Base-by-base conservation (phyloP, 2,329 filamentous ascomycete species). In the Botryotinia calthae region DNA sequence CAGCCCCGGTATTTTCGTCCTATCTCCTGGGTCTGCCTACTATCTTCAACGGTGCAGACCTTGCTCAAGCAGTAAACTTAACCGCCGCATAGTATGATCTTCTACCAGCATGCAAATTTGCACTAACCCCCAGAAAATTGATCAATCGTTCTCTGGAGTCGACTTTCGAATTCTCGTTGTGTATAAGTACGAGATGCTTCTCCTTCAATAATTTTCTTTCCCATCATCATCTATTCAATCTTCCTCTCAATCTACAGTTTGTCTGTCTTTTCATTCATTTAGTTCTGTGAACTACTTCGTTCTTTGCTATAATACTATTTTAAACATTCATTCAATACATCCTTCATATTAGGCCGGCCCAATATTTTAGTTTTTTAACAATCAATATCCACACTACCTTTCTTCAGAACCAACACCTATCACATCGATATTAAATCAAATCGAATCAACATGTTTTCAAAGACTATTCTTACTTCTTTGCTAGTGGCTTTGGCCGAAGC, bases 201-300 rank as follows among this genome's bases (percentile, higher is more conserved):
- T 67, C 48, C 28, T 28, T 28, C 28, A 8, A 62, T 9, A 16
- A 48, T 8, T n/a, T 18, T 31, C 12, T 44, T 54, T 42, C 34
- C 54, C 58, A 48, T 64, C 61, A 46, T 46, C 59, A 46, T 62
- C 54, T 58, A 67, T 61, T 25, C 34, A 46, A 46, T 70, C 58
- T 31, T 72, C 58, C 40, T 71, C 56, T 59, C 46, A 48, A 62
- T 62, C 71, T 46, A 51, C 42, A 72, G 48, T 63, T 72, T 70
- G 5, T 34, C 48, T 51, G 18, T 64, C 76, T 73, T 76, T 78
- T 67, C 74, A 72, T 76, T 77, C 76, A 46, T 77, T 77, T 74
- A 77, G 78, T 79, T 80, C 78, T 79, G 77, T 75, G 77, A 80
- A 79, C 78, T 80, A 67, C 48, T 25, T 16, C 62, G 8, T 40